Evolutionary conservation across 345 rosid species (phyloP).

Genomic region (Reutealis trisperma): DNA sequence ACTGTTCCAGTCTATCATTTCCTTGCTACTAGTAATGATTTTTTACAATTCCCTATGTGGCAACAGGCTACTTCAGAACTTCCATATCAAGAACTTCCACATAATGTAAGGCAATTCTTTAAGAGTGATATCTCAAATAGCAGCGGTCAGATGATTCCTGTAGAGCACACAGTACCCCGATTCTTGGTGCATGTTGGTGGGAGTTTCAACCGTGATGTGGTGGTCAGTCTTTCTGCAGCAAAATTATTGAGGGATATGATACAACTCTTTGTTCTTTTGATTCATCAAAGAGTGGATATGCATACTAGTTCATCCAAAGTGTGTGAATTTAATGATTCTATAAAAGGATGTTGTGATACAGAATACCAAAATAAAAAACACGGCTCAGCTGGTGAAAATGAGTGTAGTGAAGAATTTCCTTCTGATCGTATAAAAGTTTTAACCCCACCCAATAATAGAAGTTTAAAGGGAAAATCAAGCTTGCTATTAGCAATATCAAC

Average conservation of each 20-base stretch:
- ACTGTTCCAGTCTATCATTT: not conserved
- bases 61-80: conserved; percentile 87
- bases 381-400: conserved; percentile 32
- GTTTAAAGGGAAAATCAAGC: conserved; percentile 69
- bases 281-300: conserved; percentile 62
- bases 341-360: conserved; percentile 28
- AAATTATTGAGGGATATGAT: conserved; percentile 65
- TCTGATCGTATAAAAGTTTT: conserved; percentile 43
- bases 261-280: conserved; percentile 62
- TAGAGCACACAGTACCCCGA: conserved; percentile 55
- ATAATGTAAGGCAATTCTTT: conserved; percentile 65
- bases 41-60: conserved; percentile 11
- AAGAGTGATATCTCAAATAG: conserved; percentile 50
- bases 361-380: conserved; percentile 21
- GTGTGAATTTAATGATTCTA: conserved; percentile 29
- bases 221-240: conserved; percentile 59
- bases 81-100: conserved; percentile 61
- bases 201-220: conserved; percentile 53
- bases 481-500: conserved; percentile 66
- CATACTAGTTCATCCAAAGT: conserved; percentile 30
- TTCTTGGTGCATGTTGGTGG: conserved; percentile 58
- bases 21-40: not conserved
- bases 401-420: conserved; percentile 28
- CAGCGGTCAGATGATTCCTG: conserved; percentile 38
- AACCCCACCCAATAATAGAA: conserved; percentile 46